Evolutionary conservation across 345 rosid species (phyloP), one percentile per base, ranked within the genome.

Genomic region (Cardamine resedifolia): DNA sequence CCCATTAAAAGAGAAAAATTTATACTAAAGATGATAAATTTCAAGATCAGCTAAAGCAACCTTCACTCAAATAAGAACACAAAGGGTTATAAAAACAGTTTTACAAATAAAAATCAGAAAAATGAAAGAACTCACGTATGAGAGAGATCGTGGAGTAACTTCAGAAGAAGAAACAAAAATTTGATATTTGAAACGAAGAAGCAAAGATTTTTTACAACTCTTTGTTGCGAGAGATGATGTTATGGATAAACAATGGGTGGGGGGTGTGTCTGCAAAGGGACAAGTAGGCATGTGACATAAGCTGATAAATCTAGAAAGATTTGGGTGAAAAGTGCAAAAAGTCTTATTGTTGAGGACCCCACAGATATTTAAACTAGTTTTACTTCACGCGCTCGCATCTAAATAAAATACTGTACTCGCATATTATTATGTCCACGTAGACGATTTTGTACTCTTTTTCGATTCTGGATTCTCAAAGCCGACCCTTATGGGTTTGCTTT

Each of bases 221-320:
- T 30, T 24, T 7, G 57, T 30, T 60, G 67, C 24, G 60, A 49
- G 64, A 75, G 51, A 58, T 58, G 51, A 58, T 58, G 61, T 21
- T 7, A 70, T 36, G 47, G 87, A 85, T 76, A 80, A 82, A 77
- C 58, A 79, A 75, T 81, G 84, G 76, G 74, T 81, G 80, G 83
- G 83, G n/a, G 79, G 69, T 7, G 79, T 68, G 75, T 75, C 73
- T 20, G 57, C 26, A 50, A 45, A 51, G 62, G 23, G 79, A 65
- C 79, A 66, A 53, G 70, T 69, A 66, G 47, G 30, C 70, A 61
- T 34, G 77, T 77, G 87, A 83, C 87, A 71, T 79, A 69, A 45
- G 70, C 63, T 73, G 64, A 43, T 68, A 68, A 64, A 2, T 15
- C 36, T 52, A 52, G 1, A 63, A 44, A 55, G 1, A n/a, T 53